Evolutionary conservation across 1,284 basidiomycete genomes (phyloP).

Genomic region (Tilletia indica): DNA sequence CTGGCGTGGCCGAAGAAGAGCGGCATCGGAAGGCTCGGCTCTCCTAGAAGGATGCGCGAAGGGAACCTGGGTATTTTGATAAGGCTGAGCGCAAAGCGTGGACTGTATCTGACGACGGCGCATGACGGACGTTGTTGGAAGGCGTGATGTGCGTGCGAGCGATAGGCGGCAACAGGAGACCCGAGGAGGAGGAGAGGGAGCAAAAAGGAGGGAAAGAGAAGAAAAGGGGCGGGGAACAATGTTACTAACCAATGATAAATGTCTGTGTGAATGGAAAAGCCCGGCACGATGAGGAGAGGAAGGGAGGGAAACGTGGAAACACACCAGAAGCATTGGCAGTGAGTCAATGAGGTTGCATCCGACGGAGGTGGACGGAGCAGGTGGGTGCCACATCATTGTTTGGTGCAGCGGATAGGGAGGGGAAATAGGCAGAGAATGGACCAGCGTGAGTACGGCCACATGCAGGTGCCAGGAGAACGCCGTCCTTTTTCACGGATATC

Average conservation of each 20-base stretch:
- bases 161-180: not conserved
- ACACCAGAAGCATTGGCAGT: conserved; percentile 9
- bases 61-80: not conserved
- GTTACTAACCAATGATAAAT: conserved; percentile 46
- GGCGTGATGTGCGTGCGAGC: not conserved
- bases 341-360: not conserved
- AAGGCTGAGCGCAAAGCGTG: not conserved
- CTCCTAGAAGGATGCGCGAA: not conserved
- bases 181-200: not conserved
- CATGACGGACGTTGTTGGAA: not conserved
- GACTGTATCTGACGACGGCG: not conserved
- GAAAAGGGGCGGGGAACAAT: conserved; percentile 19
- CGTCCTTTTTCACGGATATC: no score
- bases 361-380: not conserved
- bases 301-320: not conserved
- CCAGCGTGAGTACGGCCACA: not conserved
- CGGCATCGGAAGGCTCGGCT: no score
- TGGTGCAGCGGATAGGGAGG: no score
- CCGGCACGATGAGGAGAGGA: not conserved
- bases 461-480: not conserved
- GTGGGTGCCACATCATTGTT: no score
- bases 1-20: no score
- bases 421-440: not conserved
- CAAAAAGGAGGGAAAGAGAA: not conserved
- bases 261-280: conserved; percentile 26